Evolutionary conservation across 2,329 filamentous ascomycete genomes (phyloP).

Genomic region (Botrytis deweyae): DNA sequence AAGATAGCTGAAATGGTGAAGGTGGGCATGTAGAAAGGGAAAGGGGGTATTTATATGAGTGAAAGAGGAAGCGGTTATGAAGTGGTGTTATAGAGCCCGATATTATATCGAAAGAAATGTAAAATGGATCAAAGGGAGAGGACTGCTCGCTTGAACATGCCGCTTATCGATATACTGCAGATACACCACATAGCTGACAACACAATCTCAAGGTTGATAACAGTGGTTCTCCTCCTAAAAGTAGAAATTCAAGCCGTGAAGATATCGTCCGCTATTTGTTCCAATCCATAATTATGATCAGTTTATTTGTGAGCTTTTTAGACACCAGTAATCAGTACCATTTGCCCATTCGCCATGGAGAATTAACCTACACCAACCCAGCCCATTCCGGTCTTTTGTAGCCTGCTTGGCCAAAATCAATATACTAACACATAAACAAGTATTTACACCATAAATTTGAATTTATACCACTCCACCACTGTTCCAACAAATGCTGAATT

Average conservation of each 20-base stretch:
- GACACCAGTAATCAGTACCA: neutral
- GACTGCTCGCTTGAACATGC: neutral
- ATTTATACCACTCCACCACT: neutral
- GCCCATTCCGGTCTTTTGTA: neutral
- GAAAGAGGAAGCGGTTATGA: neutral
- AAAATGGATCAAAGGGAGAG: neutral
- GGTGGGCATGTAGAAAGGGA: neutral
- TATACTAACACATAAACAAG: neutral
- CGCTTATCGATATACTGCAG: neutral
- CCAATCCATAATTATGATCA: neutral
- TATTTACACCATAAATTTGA: neutral
- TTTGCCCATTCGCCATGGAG: neutral
- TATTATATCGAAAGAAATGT: neutral
- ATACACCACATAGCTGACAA: neutral
- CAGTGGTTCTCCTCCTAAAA: neutral
- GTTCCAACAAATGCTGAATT: constrained; percentile 23
- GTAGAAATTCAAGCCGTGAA: neutral
- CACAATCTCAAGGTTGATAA: neutral
- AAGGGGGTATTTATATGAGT: neutral
- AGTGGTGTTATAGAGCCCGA: neutral
- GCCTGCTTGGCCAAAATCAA: neutral
- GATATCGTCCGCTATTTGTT: neutral
- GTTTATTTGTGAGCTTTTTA: neutral
- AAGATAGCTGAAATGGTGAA: neutral
- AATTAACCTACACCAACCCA: neutral